phyloP scores from a whole-genome alignment of 2,329 filamentous ascomycete genomes.

The Cladophialophora carrionii region DNA sequence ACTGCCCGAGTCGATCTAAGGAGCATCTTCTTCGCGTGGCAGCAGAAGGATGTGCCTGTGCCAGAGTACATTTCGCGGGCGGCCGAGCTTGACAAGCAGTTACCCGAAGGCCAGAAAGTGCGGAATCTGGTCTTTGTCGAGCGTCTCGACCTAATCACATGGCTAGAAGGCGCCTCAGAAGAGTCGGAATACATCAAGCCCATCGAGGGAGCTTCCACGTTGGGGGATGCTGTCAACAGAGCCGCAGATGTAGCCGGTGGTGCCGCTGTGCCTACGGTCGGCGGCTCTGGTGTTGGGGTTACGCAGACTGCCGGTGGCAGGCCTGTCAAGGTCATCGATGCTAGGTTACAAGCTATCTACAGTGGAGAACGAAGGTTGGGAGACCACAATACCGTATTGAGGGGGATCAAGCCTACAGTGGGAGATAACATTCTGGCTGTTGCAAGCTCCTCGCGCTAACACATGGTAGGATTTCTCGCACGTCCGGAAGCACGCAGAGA shows the following conservation, averaged over 20 bases:
- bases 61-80: conserved; percentile 88
- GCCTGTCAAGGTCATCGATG: conserved; percentile 73
- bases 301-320: conserved; percentile 45
- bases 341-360: conserved; percentile 83
- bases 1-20: conserved; percentile 77
- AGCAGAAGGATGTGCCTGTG: conserved; percentile 86
- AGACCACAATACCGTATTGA: conserved; percentile 83
- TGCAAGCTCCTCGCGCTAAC: conserved; percentile 26
- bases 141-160: conserved; percentile 86
- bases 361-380: conserved; percentile 88
- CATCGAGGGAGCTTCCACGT: conserved; percentile 64
- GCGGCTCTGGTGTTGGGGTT: conserved; percentile 49
- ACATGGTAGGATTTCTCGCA: conserved; percentile 83
- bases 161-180: conserved; percentile 85
- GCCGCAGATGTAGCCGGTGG: conserved; percentile 57
- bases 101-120: conserved; percentile 66
- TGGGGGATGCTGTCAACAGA: conserved; percentile 50
- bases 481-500: conserved; percentile 80
- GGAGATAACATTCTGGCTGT: conserved; percentile 40
- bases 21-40: conserved; percentile 94
- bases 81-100: conserved; percentile 76
- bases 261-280: conserved; percentile 47
- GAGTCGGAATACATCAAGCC: conserved; percentile 93
- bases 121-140: conserved; percentile 91
- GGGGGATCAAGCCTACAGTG: conserved; percentile 87